These are phyloP conservation scores for Psilocybe cyanescens DNA, from an alignment of 768 basidiomycete genomes.

Conservation along the genomic window DNA sequence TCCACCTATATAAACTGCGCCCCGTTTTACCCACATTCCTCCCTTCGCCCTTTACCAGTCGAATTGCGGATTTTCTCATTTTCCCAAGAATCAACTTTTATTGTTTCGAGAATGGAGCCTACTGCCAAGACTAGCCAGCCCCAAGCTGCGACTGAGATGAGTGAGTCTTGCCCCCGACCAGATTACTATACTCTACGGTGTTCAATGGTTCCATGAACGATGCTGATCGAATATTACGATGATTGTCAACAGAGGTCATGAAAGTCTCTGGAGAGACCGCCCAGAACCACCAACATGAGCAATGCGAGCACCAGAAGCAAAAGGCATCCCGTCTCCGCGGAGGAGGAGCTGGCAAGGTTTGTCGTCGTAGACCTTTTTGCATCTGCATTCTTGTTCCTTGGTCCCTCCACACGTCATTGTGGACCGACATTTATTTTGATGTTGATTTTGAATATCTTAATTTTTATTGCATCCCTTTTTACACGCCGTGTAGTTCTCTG, in stretches of 20 bases:
- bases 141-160: slow-evolving; percentile 63
- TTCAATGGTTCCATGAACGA: neutral
- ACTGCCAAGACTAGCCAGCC: slow-evolving; percentile 55
- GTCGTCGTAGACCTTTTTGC: slow-evolving; percentile 2
- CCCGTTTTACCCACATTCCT: slow-evolving; percentile 6
- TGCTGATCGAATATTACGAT: neutral
- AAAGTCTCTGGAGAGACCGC: slow-evolving; percentile 37
- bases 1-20: slow-evolving; percentile 14
- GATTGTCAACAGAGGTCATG: slow-evolving; percentile 42
- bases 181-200: neutral
- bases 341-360: slow-evolving; percentile 70
- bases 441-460: slow-evolving; percentile 11
- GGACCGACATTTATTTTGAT: neutral
- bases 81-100: slow-evolving; percentile 1
- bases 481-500: neutral
- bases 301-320: slow-evolving; percentile 47
- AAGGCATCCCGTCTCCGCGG: slow-evolving; percentile 68
- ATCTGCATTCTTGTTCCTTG: slow-evolving; percentile 1
- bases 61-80: neutral
- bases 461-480: neutral
- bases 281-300: slow-evolving; percentile 27
- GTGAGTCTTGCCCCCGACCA: slow-evolving; percentile 36
- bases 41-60: slow-evolving; percentile 7
- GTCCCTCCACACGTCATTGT: slow-evolving; percentile 1
- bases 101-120: slow-evolving; percentile 16